Conservation (phyloP, 2,329 filamentous ascomycete genomes). For the Anisogramma anomala region DNA sequence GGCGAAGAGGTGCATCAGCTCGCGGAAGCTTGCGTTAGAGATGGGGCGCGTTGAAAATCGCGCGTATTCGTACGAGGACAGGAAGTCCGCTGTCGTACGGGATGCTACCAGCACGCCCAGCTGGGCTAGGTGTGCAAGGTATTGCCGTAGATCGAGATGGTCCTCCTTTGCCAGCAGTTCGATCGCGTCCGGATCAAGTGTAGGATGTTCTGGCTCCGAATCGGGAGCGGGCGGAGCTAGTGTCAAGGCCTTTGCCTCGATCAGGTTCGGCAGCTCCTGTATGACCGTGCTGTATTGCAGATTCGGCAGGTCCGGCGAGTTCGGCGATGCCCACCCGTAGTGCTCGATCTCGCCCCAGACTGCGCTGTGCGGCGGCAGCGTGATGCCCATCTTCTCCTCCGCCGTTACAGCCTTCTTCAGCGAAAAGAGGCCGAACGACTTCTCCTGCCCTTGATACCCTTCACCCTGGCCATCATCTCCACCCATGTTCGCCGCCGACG, state of each 20-base stretch:
- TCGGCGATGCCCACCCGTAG: conserved; percentile 77
- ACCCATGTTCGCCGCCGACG: too few species aligned
- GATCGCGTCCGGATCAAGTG: conserved; percentile 56
- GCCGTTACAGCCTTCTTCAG: conserved; percentile 27
- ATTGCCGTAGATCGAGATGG: conserved; percentile 66
- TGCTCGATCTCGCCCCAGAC: conserved; percentile 80
- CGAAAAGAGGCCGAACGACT: conserved; percentile 17
- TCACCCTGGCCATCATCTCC: conserved; percentile 6
- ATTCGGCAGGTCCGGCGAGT: conserved; percentile 60
- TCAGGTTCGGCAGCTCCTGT: conserved; percentile 72
- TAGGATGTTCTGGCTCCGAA: conserved; percentile 25
- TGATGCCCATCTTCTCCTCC: conserved; percentile 29
- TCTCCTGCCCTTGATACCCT: conserved; percentile 9
- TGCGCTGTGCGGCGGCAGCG: conserved; percentile 38
- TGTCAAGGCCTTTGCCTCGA: conserved; percentile 87
- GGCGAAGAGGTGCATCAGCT: conserved; percentile 76
- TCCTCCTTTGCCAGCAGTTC: conserved; percentile 58
- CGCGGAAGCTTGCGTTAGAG: conserved; percentile 58
- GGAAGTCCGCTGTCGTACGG: conserved; percentile 47
- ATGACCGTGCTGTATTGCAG: conserved; percentile 77
- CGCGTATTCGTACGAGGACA: conserved; percentile 69
- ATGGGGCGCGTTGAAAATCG: conserved; percentile 67
- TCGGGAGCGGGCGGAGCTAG: conserved; percentile 51
- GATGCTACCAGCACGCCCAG: conserved; percentile 48
- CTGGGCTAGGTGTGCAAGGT: conserved; percentile 58